Base-by-base conservation (phyloP, 257 asterid genomes). In the Solanum tacnaense region DNA sequence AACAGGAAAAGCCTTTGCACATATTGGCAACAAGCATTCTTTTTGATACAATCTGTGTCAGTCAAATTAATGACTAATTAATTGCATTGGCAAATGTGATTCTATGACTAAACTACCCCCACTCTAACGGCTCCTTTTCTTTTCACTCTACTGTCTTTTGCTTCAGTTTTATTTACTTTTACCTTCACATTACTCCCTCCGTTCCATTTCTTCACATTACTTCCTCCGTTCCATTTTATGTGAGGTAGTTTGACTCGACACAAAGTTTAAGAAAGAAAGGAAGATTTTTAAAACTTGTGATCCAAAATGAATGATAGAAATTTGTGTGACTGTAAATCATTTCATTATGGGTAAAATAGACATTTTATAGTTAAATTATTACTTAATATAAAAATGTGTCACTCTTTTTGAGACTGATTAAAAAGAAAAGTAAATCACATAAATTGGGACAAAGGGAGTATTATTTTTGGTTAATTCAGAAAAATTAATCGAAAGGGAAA, bases 61-160 rank as follows among this genome's bases (percentile, higher is more conserved):
- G 84, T 74, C 7, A 13, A 36, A 11, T 8, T 32, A 32, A 76
- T 41, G 60, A 41, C 0, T 44, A 27, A 44, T 46, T 79, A 44
- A 27, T 44, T 41, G 62, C 62, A 78, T 78, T 4, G 39, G 25
- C 3, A 8, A 79, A n/a, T 79, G 18, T 49, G 85, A 62, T 79
- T 44, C 23, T 79, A 44, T 46, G n/a, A 41, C 34, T 75, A 75
- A 76, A 38, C 62, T 78, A 18, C 2, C 35, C 38, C 84, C 65
- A 44, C 38, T 81, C 9, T 18, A 81, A 81, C 85, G 85, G 85
- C 68, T 46, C 85, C 68, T 81, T 46, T 29, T 46, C 68, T 81
- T 2, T 44, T 16, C 27, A 20, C 25, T 56, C 25, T 56, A 56
- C 25, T 3, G 5, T 18, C 15, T 8, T 15, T 7, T 16, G 13